phyloP scores from a whole-genome alignment of 108 stramenopile genomes.

The Nitzschia sp. region DNA sequence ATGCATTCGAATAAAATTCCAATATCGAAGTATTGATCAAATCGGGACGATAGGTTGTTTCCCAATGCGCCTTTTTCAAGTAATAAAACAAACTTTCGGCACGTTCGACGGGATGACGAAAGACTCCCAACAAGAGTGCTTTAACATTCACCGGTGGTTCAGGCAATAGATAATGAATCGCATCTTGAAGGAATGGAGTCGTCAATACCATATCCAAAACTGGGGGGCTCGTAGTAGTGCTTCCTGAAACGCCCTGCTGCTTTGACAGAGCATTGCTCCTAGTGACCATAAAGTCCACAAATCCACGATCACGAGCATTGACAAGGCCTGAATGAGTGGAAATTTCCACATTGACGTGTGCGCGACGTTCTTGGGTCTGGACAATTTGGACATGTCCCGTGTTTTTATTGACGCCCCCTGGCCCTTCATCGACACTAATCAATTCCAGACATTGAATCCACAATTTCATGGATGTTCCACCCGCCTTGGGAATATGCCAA shows the following conservation, averaged over 20 bases:
- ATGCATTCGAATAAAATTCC: constrained; percentile 43
- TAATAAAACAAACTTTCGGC: constrained; percentile 57
- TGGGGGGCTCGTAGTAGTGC: background rate
- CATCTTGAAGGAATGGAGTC: background rate
- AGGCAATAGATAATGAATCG: background rate
- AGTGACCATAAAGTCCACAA: background rate
- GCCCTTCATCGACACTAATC: background rate
- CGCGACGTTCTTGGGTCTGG: background rate
- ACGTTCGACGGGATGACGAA: constrained; percentile 59
- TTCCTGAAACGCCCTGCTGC: background rate
- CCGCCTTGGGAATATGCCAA: constrained; percentile 6
- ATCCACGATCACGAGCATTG: background rate
- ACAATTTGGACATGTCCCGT: background rate
- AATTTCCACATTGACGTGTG: background rate
- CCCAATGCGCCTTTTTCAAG: constrained; percentile 60
- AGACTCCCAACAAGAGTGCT: constrained; percentile 22
- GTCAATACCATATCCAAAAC: background rate
- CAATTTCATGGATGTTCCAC: constrained; percentile 4
- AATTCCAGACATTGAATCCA: background rate
- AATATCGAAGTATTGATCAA: constrained; percentile 40
- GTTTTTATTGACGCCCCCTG: background rate
- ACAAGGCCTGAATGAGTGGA: background rate
- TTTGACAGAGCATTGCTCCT: background rate
- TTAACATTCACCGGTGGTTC: background rate
- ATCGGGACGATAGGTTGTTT: constrained; percentile 48